Evolutionary conservation across 2,329 filamentous ascomycete species (phyloP), one percentile per base, ranked within the genome.

Genomic region (Chaetomium olivaceum): DNA sequence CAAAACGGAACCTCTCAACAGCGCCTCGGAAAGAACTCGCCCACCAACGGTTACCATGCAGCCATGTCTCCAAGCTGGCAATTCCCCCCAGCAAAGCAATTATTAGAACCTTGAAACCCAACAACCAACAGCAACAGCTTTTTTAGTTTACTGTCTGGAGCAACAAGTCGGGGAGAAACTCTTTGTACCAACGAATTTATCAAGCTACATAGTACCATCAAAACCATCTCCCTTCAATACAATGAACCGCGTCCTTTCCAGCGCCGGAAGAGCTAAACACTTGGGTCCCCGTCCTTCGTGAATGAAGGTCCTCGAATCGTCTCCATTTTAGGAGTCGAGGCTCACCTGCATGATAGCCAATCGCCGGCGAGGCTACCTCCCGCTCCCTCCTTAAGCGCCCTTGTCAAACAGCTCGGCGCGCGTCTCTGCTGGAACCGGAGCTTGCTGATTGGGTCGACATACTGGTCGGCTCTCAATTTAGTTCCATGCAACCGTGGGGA

Each of bases 381-480:
- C 61, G 48, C 62, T 57, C 54, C n/a, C 25, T 48, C 48, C 9
- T 7, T 72, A 72, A 72, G 71, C 71, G 71, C 71, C 71, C 67
- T 69, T 60, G 60, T 64, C 68, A 54, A 58, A 56, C 46, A 29
- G 58, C 55, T 63, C 64, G 56, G 66, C 68, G 67, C 66, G 68
- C 62, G 48, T 71, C 61, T 54, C 62, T n/a, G 46, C 21, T 25
- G 51, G 27, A 36, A 59, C 29, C 29, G 63, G 46, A 57, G 62
- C 43, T 63, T n/a, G 39, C 25, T 68, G 65, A 68, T 68, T 67
- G 68, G 67, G 56, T 58, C 51, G 21, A 29, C 60, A 33, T 36
- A 31, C 61, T 27, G 27, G 19, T 21, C 58, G 9, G 50, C 55
- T 59, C 69, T 69, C 69, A 56, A 68, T 67, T 69, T 66, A 63